Percentiles rank a stretch among this genome's conserved stretches.
Conservation (phyloP, 129 eudicot species). For the Dittrichia graveolens region DNA sequence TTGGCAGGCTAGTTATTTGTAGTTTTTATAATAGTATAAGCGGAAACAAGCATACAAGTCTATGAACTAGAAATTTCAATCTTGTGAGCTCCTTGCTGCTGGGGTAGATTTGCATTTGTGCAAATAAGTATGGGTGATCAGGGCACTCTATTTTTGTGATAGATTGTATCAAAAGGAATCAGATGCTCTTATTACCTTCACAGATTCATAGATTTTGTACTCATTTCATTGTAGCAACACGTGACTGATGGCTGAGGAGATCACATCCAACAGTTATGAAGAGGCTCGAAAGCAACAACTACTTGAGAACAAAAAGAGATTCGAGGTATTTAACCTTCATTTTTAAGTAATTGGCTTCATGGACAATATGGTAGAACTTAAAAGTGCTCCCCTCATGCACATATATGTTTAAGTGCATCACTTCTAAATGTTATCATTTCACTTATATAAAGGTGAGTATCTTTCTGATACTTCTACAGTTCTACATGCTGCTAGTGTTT, state of each 20-base stretch:
- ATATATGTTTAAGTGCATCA: background rate
- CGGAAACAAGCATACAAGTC: background rate
- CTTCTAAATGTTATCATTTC: too few species aligned
- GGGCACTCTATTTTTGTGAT: background rate
- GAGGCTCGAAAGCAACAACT: slow-evolving; percentile 72
- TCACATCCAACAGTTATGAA: slow-evolving; percentile 52
- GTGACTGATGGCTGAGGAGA: slow-evolving; percentile 44
- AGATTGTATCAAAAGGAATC: background rate
- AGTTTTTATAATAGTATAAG: background rate
- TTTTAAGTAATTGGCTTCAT: background rate
- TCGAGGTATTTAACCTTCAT: slow-evolving; percentile 49
- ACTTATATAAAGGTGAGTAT: background rate
- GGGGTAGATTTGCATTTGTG: background rate
- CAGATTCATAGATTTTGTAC: background rate
- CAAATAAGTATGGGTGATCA: too few species aligned
- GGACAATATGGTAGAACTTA: background rate
- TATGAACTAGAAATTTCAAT: background rate
- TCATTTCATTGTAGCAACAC: background rate
- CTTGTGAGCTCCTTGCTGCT: background rate
- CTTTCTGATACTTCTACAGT: background rate
- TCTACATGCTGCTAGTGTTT: background rate
- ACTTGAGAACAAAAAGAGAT: slow-evolving; percentile 58
- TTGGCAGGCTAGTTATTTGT: background rate
- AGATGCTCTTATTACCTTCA: background rate
- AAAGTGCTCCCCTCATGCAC: background rate